Evolutionary conservation across 1,284 basidiomycete species (phyloP).

Genomic region (Irpex rosettiformis): DNA sequence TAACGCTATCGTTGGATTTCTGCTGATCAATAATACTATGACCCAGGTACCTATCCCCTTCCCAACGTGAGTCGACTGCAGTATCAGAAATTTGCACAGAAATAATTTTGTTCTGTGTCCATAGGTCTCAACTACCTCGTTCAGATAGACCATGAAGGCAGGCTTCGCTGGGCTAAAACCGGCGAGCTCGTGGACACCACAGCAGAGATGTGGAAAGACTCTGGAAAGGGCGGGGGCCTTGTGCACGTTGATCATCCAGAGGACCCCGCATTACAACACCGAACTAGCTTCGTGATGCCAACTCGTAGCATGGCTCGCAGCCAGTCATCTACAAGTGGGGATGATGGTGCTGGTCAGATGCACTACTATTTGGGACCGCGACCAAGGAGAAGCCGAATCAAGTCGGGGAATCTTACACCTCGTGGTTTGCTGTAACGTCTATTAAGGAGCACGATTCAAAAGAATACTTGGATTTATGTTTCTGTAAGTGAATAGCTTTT

Average conservation of each 20-base stretch:
- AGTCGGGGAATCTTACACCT: constrained; percentile 46
- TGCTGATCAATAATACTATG: too few species aligned
- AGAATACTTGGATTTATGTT: constrained; percentile 72
- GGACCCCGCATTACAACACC: constrained; percentile 14
- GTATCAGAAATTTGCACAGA: background rate
- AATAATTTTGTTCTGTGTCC: background rate
- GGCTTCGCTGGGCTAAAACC: constrained; percentile 69
- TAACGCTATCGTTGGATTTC: background rate
- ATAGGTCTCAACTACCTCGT: constrained; percentile 68
- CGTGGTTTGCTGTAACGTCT: constrained; percentile 54
- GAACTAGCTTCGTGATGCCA: constrained; percentile 25
- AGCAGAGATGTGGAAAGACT: constrained; percentile 61
- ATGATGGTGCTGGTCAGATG: constrained; percentile 26
- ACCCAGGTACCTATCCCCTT: constrained; percentile 14
- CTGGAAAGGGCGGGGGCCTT: constrained; percentile 55
- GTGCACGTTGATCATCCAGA: constrained; percentile 39
- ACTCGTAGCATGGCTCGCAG: background rate
- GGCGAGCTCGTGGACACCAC: constrained; percentile 62
- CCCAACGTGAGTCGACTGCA: constrained; percentile 42
- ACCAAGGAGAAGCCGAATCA: constrained; percentile 34
- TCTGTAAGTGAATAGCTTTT: constrained; percentile 38
- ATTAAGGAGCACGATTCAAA: constrained; percentile 56
- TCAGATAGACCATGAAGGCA: constrained; percentile 58
- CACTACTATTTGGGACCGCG: constrained; percentile 52
- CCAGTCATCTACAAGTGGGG: constrained; percentile 6